phyloP scores from a whole-genome alignment of 805 yeast genomes.

The Ogataea neopini region DNA sequence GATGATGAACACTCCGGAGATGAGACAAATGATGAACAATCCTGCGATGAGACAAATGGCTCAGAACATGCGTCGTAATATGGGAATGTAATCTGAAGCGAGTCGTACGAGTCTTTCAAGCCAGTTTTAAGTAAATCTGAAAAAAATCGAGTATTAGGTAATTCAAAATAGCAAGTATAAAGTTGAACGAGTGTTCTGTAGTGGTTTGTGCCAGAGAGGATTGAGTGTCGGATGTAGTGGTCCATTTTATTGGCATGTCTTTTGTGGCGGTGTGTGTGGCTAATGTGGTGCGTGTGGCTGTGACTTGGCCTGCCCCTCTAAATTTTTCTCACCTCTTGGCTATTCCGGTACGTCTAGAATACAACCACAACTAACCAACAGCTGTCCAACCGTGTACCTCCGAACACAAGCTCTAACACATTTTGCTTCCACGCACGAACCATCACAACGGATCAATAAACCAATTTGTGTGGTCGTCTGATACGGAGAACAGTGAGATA shows the following conservation, averaged over 20 bases:
- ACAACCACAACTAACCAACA: no score
- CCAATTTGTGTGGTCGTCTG: neutral
- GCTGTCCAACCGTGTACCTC: no score
- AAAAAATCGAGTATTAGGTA: no score
- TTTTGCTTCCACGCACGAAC: no score
- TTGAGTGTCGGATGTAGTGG: no score
- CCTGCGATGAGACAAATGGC: slow-evolving; percentile 77
- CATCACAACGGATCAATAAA: no score
- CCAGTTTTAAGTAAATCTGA: no score
- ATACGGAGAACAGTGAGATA: neutral
- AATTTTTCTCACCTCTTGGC: neutral
- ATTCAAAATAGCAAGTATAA: neutral
- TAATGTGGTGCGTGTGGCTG: neutral
- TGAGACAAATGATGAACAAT: slow-evolving; percentile 61
- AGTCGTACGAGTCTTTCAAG: no score
- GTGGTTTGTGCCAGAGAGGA: no score
- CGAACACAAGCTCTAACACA: no score
- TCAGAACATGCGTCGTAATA: slow-evolving; percentile 34
- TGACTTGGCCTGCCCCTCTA: neutral
- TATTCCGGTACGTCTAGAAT: no score
- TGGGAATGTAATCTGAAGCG: slow-evolving; percentile 26
- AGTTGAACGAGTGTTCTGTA: neutral
- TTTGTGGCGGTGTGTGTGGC: neutral
- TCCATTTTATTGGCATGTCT: neutral
- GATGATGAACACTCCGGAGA: slow-evolving; percentile 37